Evolutionary conservation across 495 filamentous ascomycete species (phyloP), one percentile per base, ranked within the genome.

Genomic region (Ascodesmis nigricans): DNA sequence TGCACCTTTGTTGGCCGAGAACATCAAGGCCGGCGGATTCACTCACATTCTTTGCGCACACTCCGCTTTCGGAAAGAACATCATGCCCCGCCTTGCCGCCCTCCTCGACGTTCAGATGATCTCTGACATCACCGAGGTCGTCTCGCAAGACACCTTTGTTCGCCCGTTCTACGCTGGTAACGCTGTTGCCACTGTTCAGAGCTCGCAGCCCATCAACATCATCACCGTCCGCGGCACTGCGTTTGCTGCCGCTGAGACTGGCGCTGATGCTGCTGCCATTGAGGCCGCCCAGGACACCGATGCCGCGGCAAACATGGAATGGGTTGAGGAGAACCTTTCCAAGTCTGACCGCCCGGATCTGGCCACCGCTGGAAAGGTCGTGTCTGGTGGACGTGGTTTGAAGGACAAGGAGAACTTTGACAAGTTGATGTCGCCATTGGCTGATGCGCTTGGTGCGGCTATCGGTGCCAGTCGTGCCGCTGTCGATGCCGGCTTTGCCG

Each of bases 321-420:
- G 87, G 87, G 63, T 97, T 17, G 87, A 80, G 6, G 87, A 97
- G 57, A 71, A 91, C 49, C 68, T 97, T 27, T 65, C 82, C 44
- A 84, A 80, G 58, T 90, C 76, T 26, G 83, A 93, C 52, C 72
- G 87, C 25, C 87, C 87, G n/a, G 87, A 97, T 45, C 71, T 97
- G 17, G 71, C 67, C n/a, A 84, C 79, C 3, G 87, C 87, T 31
- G 57, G 61, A 36, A 75, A 66, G 49, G 87, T 97, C 9, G 87
- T 97, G 7, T 93, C 87, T 7, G 87, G 87, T 42, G 87, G 87
- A 8, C 71, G 87, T 39, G 87, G 87, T 18, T 60, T 97, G 42
- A 95, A 92, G 64, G 91, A 82, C 6, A 93, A 93, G 62, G 76
- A 91, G 53, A 81, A 92, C 30, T 97, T 97, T 52, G 82, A 97